Percentiles rank a stretch among this genome's conserved stretches.
Evolutionary conservation across 2,329 filamentous ascomycete genomes (phyloP).

Genomic region (Chrysoporthe puriensis): DNA sequence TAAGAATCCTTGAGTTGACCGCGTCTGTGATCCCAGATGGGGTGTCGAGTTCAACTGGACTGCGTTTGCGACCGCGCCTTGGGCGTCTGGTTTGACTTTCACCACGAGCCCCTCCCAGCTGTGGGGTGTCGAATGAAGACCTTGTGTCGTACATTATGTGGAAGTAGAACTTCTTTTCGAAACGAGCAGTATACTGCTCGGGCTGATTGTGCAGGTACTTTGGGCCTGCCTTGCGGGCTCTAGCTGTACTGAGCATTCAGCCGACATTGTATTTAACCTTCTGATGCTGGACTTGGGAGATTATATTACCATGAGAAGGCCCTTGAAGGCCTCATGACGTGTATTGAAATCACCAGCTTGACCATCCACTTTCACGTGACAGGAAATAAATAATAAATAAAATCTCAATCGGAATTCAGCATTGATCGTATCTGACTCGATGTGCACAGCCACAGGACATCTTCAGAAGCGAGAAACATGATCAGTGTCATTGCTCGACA

Average conservation of each 20-base stretch:
- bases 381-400: not conserved
- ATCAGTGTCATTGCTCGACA: not conserved
- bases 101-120: constrained; percentile 16
- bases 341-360: not conserved
- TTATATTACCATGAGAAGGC: not conserved
- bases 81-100: constrained; percentile 12
- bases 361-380: not conserved
- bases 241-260: not conserved
- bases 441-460: not conserved
- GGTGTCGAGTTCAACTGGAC: constrained; percentile 14
- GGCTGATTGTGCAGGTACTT: not conserved
- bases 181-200: not conserved
- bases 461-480: not conserved
- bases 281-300: not conserved
- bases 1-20: not conserved
- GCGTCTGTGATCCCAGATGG: not conserved
- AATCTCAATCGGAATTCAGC: not conserved
- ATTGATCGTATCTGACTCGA: no score
- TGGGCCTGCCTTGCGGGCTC: not conserved
- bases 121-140: constrained; percentile 21
- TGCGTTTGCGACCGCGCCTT: not conserved
- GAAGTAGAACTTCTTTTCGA: not conserved
- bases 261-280: not conserved
- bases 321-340: not conserved
- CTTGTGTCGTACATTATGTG: not conserved